Percentiles rank a stretch among this genome's conserved stretches.
Evolutionary conservation across 176 grass and related monocot species (phyloP).

Genomic region (Aechmea fasciata): DNA sequence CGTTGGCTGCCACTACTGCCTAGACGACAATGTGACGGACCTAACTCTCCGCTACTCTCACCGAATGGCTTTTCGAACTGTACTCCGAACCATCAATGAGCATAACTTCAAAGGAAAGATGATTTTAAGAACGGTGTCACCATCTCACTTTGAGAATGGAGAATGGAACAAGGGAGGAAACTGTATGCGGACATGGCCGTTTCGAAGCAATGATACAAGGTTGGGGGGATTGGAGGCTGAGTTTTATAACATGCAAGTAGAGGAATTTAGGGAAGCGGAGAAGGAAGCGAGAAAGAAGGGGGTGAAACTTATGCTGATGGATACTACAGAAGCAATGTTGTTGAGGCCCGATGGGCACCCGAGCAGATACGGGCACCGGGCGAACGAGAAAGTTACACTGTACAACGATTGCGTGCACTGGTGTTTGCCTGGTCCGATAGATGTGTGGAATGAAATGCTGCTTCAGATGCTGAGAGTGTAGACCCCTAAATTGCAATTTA

Average conservation of each 20-base stretch:
- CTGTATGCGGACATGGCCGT: slow-evolving; percentile 39
- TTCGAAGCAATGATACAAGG: slow-evolving; percentile 11
- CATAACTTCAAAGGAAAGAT: slow-evolving; percentile 13
- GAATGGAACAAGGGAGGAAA: slow-evolving; percentile 56
- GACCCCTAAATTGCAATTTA: background rate
- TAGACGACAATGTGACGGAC: slow-evolving; percentile 29
- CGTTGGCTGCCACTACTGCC: slow-evolving; percentile 42
- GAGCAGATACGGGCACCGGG: slow-evolving; percentile 39
- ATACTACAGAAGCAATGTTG: slow-evolving; percentile 38
- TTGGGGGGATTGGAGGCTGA: slow-evolving; percentile 26
- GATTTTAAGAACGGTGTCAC: slow-evolving; percentile 47
- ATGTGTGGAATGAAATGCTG: slow-evolving; percentile 57
- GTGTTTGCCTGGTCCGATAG: slow-evolving; percentile 59
- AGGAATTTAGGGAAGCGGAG: slow-evolving; percentile 36
- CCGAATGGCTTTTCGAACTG: slow-evolving; percentile 26
- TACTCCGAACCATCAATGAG: slow-evolving; percentile 26
- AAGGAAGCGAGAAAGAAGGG: slow-evolving; percentile 3
- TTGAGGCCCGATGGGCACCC: slow-evolving; percentile 65
- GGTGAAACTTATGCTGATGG: slow-evolving; percentile 13
- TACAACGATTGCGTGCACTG: slow-evolving; percentile 72
- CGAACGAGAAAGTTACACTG: slow-evolving; percentile 31
- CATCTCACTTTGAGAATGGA: slow-evolving; percentile 64
- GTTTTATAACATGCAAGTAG: slow-evolving; percentile 34
- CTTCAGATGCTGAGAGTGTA: slow-evolving; percentile 29
- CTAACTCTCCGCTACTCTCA: slow-evolving; percentile 31